phyloP scores from a whole-genome alignment of 495 filamentous ascomycete genomes.

The Podospora conica region DNA sequence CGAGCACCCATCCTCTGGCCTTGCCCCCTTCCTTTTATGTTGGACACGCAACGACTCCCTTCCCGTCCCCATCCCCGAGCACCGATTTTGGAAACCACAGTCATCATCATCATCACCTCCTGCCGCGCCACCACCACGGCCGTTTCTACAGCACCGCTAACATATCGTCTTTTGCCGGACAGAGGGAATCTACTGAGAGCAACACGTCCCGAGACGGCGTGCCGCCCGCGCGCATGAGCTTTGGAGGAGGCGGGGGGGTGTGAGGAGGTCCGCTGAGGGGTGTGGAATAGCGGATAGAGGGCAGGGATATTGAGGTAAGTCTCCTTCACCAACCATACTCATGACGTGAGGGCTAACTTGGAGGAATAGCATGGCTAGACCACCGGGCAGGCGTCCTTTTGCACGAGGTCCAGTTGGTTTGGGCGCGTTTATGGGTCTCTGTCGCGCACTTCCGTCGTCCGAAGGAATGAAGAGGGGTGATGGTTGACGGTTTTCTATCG shows the following conservation, averaged over 20 bases:
- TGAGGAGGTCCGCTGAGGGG: background rate
- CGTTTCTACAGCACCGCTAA: background rate
- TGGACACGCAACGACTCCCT: background rate
- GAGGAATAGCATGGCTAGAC: background rate
- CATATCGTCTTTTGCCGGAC: background rate
- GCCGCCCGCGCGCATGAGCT: background rate
- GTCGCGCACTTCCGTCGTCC: background rate
- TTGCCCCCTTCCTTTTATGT: background rate
- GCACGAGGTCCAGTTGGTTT: background rate
- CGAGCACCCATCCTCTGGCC: background rate
- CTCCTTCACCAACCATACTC: too few relatives aligned
- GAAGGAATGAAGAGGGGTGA: background rate
- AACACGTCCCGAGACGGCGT: background rate
- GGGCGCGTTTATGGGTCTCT: background rate
- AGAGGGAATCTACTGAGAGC: background rate
- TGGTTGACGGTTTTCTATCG: background rate
- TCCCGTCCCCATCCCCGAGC: background rate
- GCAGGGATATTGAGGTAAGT: background rate
- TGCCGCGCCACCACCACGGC: background rate
- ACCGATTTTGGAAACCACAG: background rate
- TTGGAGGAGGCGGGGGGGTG: background rate
- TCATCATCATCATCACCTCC: background rate
- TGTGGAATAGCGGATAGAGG: background rate
- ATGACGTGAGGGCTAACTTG: too few relatives aligned
- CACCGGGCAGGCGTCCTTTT: background rate